Percentiles rank a stretch among this genome's conserved stretches.
phyloP scores from a whole-genome alignment of 345 rosid genomes.

The Cochlearia excelsa region DNA sequence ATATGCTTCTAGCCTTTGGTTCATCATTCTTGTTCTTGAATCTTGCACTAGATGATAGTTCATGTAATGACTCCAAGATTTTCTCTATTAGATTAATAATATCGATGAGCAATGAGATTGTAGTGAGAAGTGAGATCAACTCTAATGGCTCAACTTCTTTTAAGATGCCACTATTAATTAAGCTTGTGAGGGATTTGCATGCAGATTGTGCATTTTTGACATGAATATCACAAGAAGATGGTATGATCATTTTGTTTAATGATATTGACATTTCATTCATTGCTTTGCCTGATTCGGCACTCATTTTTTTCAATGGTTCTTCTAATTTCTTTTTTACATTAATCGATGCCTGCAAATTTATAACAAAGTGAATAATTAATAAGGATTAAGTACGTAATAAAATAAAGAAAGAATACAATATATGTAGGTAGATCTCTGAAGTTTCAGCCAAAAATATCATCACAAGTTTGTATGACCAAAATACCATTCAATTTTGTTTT shows the following conservation, averaged over 20 bases:
- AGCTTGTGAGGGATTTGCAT: conserved; percentile 35
- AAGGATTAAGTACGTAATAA: too few relatives aligned
- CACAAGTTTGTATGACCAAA: too few relatives aligned
- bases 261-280: conserved; percentile 51
- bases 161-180: conserved; percentile 45
- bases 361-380: too few relatives aligned
- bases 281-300: conserved; percentile 55
- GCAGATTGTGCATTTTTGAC: conserved; percentile 45
- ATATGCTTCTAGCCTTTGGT: too few relatives aligned
- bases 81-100: conserved; percentile 46
- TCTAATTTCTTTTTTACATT: conserved; percentile 40
- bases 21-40: conserved; percentile 33
- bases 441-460: too few relatives aligned
- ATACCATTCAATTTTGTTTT: too few relatives aligned
- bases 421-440: too few relatives aligned
- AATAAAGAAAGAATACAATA: too few relatives aligned
- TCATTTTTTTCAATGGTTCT: conserved; percentile 47
- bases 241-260: conserved; percentile 44
- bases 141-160: conserved; percentile 43
- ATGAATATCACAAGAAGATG: conserved; percentile 40
- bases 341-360: conserved; percentile 37
- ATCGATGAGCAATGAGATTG: conserved; percentile 56
- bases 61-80: conserved; percentile 47
- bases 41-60: conserved; percentile 54
- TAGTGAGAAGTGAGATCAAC: conserved; percentile 45